Base-by-base conservation (phyloP, 495 filamentous ascomycete genomes). In the Jackrogersella minutella region DNA sequence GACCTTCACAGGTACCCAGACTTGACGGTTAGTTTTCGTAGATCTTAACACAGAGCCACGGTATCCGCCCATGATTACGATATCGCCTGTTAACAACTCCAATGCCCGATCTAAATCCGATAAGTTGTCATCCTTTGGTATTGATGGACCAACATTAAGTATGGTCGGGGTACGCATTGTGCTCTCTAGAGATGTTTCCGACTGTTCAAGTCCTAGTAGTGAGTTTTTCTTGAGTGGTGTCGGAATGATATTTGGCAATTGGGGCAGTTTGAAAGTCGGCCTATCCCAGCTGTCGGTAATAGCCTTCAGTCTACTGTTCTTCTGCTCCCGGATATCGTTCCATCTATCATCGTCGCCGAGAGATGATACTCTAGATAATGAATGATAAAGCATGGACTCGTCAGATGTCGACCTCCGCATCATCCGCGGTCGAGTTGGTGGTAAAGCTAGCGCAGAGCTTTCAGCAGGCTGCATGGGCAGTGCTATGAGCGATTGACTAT, bases 1-100 rank as follows among this genome's bases (percentile, higher is more conserved):
- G 17, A 97, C 91, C 76, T 97, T 97, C 73, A 99, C 88, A 0
- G 94, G 94, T 21, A 96, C 89, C 94, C 94, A 99, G 2, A 96
- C 76, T 68, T 93, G 91, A 17, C 93, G 87, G 58, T 93, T 84
- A 0, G 91, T 85, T 47, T 88, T 87, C 2, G 92, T 88, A n/a
- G 94, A 96, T 11, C 94, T 88, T 3, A 99, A 74, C 9, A 97
- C 84, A 0, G 94, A 97, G 6, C 94, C 93, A 52, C 93, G 84
- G 76, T 97, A 98, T 2, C 94, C 94, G 22, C 94, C 94, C 76
- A 98, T 84, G 19, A 97, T 79, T 9, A 97, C 91, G 2, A 98
- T 78, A 73, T 98, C 94, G 8, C 94, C 93, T 0, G 86, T 90
- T 22, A 97, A 78, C 13, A 85, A 78, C 34, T 88, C 84, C 62